A percentile compares a stretch with the other conserved stretches of the same genome.
phyloP scores from a whole-genome alignment of 1,284 basidiomycete genomes.

The Ceraceosorus bombacis region DNA sequence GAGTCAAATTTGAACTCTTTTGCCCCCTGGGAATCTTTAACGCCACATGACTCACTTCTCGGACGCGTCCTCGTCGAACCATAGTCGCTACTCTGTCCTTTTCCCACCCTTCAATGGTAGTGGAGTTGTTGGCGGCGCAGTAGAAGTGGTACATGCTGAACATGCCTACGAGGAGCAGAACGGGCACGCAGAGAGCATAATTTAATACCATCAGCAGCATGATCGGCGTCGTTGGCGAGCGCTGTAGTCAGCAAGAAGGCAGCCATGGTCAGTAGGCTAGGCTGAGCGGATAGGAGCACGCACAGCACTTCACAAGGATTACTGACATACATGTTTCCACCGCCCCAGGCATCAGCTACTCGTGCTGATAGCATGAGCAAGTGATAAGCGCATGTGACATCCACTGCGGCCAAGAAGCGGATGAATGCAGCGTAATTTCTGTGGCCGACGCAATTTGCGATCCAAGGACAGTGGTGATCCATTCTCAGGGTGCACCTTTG shows the following conservation, averaged over 20 bases:
- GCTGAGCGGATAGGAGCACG: not conserved
- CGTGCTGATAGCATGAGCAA: constrained; percentile 25
- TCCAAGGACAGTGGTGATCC: constrained; percentile 54
- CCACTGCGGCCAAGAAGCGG: constrained; percentile 59
- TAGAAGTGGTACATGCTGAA: constrained; percentile 78
- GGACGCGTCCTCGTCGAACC: constrained; percentile 74
- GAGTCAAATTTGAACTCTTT: constrained; percentile 2
- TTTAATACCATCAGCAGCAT: constrained; percentile 80
- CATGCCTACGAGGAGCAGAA: constrained; percentile 69
- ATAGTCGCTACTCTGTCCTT: constrained; percentile 86
- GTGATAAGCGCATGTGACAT: constrained; percentile 61
- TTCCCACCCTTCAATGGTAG: constrained; percentile 96
- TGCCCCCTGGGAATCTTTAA: not conserved
- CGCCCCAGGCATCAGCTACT: constrained; percentile 32
- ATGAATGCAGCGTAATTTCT: constrained; percentile 49
- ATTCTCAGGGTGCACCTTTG: constrained; percentile 40
- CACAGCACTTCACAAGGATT: not conserved
- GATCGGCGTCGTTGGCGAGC: constrained; percentile 62
- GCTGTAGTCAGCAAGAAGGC: constrained; percentile 51
- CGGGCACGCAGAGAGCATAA: constrained; percentile 74
- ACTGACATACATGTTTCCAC: constrained; percentile 8
- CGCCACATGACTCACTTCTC: constrained; percentile 56
- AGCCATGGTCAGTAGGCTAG: constrained; percentile 8
- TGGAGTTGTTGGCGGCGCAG: constrained; percentile 71
- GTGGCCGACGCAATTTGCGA: constrained; percentile 54